Evolutionary conservation across 176 grass and related monocot genomes (phyloP), one percentile per base, ranked within the genome.

Genomic region (Poa annua): DNA sequence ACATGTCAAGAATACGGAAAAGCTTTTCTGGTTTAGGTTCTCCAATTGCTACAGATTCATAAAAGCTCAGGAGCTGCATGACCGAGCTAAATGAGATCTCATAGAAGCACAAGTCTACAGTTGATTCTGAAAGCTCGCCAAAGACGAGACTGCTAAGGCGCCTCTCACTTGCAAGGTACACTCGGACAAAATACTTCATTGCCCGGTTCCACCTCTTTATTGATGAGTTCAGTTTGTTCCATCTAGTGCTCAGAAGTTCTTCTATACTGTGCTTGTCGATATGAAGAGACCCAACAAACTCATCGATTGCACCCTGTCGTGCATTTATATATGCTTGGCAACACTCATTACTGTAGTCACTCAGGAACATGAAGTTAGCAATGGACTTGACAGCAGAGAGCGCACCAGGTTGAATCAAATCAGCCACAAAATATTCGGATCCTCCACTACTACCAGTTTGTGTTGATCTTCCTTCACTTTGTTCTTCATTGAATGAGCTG

Each of bases 1-100:
- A 91, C 88, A 95, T 93, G 88, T 96, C 89, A 78, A 99, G 96
- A 65, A 90, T 91, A 47, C 85, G 51, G 68, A 96, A 99, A 55
- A 99, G 81, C 79, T 75, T 93, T 82, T 99, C 96, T 24, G 93
- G 74, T 85, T 93, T 96, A 7, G 64, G 74, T 52, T 80, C 57
- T 80, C 85, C 82, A 65, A 99, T 88, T 51, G 93, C 93, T 38
- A 96, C 84, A 55, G 89, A 80, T 54, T 83, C 68, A 83, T 81
- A 92, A 68, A 85, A 90, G 81, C 75, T 87, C 71, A 99, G 91
- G 53, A 99, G 74, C 66, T 93, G 88, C 85, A 99, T 75, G 26
- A 94, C 61, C 8, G 91, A 76, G 79, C 77, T 85, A 79, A 86
- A 93, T 72, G 96, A 96, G 75, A 92, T 93, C 73, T 99, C 91